Percentiles rank a stretch among this genome's conserved stretches.
These are phyloP conservation scores for Wallemia mellicola DNA, from an alignment of 1,284 basidiomycete genomes.

Conservation along the genomic window DNA sequence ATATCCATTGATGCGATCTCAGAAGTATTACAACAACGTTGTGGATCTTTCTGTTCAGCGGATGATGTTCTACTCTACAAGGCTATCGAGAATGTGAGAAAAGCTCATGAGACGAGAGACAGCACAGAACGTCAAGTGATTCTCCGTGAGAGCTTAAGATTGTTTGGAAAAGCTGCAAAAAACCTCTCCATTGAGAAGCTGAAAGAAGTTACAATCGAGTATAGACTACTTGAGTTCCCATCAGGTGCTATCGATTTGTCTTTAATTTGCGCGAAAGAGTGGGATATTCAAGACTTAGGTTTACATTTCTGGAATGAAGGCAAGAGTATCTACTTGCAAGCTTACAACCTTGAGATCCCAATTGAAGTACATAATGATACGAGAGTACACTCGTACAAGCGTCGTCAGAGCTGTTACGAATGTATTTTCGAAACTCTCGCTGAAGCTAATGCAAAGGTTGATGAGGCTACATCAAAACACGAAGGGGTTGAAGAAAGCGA, in stretches of 20 bases:
- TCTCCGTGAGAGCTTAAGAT: constrained; percentile 52
- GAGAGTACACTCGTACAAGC: constrained; percentile 28
- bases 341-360: not conserved
- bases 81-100: constrained; percentile 77
- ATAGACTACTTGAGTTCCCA: constrained; percentile 48
- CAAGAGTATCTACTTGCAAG: not conserved
- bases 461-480: constrained; percentile 9
- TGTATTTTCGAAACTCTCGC: constrained; percentile 50
- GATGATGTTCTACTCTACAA: constrained; percentile 97
- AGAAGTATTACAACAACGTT: constrained; percentile 71
- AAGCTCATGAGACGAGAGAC: constrained; percentile 53
- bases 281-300: constrained; percentile 48
- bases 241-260: constrained; percentile 61
- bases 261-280: constrained; percentile 45
- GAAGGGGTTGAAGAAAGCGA: constrained; percentile 25
- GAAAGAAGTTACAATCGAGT: constrained; percentile 55
- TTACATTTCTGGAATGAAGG: constrained; percentile 46
- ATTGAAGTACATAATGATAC: constrained; percentile 26
- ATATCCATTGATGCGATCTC: constrained; percentile 87
- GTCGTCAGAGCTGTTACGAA: constrained; percentile 45
- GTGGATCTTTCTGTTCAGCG: constrained; percentile 87
- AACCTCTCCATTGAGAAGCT: constrained; percentile 60
- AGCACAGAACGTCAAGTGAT: constrained; percentile 37
- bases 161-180: constrained; percentile 62
- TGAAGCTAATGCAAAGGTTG: constrained; percentile 33